Base-by-base conservation (phyloP, 1,284 basidiomycete species). In the Marasmius tenuissimus region DNA sequence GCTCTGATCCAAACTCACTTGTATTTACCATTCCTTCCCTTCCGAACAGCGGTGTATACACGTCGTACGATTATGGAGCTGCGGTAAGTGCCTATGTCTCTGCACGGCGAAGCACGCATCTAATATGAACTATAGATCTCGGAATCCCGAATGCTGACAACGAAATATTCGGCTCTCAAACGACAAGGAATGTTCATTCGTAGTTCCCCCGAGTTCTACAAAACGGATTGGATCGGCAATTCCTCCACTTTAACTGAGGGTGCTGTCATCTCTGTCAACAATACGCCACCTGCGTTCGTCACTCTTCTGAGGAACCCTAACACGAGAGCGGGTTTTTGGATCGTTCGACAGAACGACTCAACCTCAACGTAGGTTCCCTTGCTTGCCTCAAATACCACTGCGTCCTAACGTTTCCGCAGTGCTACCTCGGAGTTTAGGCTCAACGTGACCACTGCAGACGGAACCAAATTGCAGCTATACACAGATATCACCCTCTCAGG, bases 131-230 rank as follows among this genome's bases (percentile, higher is more conserved):
- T 22, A 18, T 57, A 81, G 78, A 86, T 92, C 57, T 75, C 83
- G 34, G 91, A 93, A 74, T 84, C 81, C n/a, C 81, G 91, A 35
- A 80, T 81, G n/a, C 72, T 93, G 16, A 86, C 84, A 0, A 69
- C 81, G 16, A 93, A 93, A 71, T 90, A 83, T 70, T 79, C 85
- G 54, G 91, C 93, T 67, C 76, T 93, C 47, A 93, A 93, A 70
- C 80, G 85, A 20, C 85, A 93, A 69, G 87, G 83, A 11, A 69
- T 93, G 2, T 93, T 93, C 76, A 71, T 93, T 35, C 86, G 91
- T 45, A 89, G 85, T 66, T 87, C 89, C 5, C 87, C 85, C 0
- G 85, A 87, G 40, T 91, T 93, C 70, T 85, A 85, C 72, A 90
- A 91, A 74, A 93, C 92, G 0, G 83, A 92, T 64, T 85, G 86